Conservation (phyloP, 352 stramenopile species). For the Pythium scleroteichum region DNA sequence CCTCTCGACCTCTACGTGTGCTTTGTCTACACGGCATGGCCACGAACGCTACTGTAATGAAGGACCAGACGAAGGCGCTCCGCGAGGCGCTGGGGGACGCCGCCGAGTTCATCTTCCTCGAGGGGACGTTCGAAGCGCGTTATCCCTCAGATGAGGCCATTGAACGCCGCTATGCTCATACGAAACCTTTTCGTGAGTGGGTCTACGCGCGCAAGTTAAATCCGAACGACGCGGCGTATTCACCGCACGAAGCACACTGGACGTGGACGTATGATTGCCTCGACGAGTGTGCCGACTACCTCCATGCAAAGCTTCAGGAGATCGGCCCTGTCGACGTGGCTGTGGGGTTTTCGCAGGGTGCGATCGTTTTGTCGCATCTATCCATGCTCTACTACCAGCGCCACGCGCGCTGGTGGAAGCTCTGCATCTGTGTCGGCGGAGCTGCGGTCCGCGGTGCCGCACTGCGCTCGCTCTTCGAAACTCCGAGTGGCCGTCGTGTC, state of each 20-base stretch:
- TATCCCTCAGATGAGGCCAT: conserved; percentile 48
- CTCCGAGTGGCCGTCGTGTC: conserved; percentile 27
- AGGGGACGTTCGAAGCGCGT: conserved; percentile 43
- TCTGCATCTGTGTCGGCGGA: conserved; percentile 48
- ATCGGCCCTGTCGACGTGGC: conserved; percentile 59
- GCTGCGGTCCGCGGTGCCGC: conserved; percentile 29
- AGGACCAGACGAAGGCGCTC: conserved; percentile 48
- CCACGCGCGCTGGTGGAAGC: conserved; percentile 42
- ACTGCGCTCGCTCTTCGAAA: conserved; percentile 42
- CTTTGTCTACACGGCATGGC: conserved; percentile 66
- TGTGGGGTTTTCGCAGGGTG: conserved; percentile 71
- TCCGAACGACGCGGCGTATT: conserved; percentile 19
- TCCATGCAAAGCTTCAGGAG: conserved; percentile 43
- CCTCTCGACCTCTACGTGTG: conserved; percentile 35
- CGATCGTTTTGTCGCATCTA: conserved; percentile 43
- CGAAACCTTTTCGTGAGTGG: conserved; percentile 61
- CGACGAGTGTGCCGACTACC: conserved; percentile 43
- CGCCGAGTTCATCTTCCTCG: conserved; percentile 61
- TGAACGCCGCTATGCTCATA: conserved; percentile 39
- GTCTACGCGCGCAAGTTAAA: conserved; percentile 27
- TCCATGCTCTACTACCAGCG: conserved; percentile 40
- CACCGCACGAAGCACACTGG: conserved; percentile 38
- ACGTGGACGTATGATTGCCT: conserved; percentile 47
- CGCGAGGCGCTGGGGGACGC: conserved; percentile 39
- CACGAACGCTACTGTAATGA: conserved; percentile 58